Base-by-base conservation (phyloP, 495 filamentous ascomycete genomes). In the Penicillium ochrochloron region DNA sequence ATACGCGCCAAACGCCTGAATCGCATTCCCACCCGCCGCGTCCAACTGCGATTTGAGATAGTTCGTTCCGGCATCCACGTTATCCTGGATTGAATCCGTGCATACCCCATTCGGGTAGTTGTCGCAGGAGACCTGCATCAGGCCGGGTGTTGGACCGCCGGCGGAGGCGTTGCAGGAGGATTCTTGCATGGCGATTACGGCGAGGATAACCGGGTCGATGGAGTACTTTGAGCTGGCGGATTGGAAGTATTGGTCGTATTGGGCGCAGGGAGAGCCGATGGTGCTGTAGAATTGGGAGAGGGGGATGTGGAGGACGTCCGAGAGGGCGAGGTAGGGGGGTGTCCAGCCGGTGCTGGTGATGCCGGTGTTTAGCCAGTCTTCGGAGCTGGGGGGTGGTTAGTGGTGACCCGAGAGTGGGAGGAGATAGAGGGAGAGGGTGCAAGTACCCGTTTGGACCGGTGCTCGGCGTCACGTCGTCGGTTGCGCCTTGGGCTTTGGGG, bases 161-260 rank as follows among this genome's bases (percentile, higher is more conserved):
- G 74, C 75, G 42, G 69, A 34, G 31, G 74, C 74, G 39, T 76
- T 71, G 68, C 74, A 77, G 19, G 70, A 75, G 5, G 74, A 76
- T 59, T 76, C 75, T 61, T 76, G 74, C 73, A 77, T 78, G 12
- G 75, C 72, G 35, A 78, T 70, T 25, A 73, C 70, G 41, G 75
- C 74, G 14, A 78, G 60, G 54, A 78, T 72, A 31, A 71, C 71
- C 8, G 74, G 72, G 56, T 75, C 74, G 33, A 78, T 67, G 39
- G 58, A 48, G 64, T 75, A 75, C 25, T 71, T 65, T 5, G 67
- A 64, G 2, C 66, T 70, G 1, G 72, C 69, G 41, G 37, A 63
- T 59, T 77, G 75, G 68, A 77, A 77, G 62, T 74, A 73, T 12
- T 60, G 23, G 61, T 76, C 67, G 57, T 77, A 76, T 54, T 75